Evolutionary conservation across 352 stramenopile genomes (phyloP).

Genomic region (Phytophthora palmivora): DNA sequence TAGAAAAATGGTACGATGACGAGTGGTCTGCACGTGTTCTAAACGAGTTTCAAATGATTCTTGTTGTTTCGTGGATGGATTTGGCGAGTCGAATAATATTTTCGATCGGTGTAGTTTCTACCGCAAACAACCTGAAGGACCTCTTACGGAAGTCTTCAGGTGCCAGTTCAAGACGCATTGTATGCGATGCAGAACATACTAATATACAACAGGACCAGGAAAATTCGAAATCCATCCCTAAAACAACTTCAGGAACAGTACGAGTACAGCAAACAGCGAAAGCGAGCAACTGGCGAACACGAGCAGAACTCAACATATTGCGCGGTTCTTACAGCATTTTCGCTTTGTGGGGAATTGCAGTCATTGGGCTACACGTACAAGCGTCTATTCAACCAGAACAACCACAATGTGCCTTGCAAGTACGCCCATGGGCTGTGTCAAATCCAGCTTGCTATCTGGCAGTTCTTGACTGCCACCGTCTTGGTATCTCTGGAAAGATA

Average conservation of each 20-base stretch:
- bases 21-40: slow-evolving; percentile 28
- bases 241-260: neutral
- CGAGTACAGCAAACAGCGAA: neutral
- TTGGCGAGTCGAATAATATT: slow-evolving; percentile 31
- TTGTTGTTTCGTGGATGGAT: slow-evolving; percentile 36
- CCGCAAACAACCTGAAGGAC: slow-evolving; percentile 28
- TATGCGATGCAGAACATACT: slow-evolving; percentile 2
- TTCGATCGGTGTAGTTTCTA: slow-evolving; percentile 30
- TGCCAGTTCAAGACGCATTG: slow-evolving; percentile 14
- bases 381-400: slow-evolving; percentile 20
- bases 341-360: slow-evolving; percentile 19
- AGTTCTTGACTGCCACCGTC: slow-evolving; percentile 36
- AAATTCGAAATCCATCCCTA: neutral
- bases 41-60: slow-evolving; percentile 41
- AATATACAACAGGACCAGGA: neutral
- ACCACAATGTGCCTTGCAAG: slow-evolving; percentile 30
- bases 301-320: neutral
- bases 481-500: slow-evolving; percentile 25
- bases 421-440: slow-evolving; percentile 37
- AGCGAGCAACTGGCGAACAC: neutral
- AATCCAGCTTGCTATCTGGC: slow-evolving; percentile 40
- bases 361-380: slow-evolving; percentile 33
- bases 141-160: slow-evolving; percentile 14
- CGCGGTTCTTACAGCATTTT: slow-evolving; percentile 16
- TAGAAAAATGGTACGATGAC: slow-evolving; percentile 33